Evolutionary conservation across 2,329 filamentous ascomycete species (phyloP), one percentile per base, ranked within the genome.

Genomic region (Colletotrichum tofieldiae): DNA sequence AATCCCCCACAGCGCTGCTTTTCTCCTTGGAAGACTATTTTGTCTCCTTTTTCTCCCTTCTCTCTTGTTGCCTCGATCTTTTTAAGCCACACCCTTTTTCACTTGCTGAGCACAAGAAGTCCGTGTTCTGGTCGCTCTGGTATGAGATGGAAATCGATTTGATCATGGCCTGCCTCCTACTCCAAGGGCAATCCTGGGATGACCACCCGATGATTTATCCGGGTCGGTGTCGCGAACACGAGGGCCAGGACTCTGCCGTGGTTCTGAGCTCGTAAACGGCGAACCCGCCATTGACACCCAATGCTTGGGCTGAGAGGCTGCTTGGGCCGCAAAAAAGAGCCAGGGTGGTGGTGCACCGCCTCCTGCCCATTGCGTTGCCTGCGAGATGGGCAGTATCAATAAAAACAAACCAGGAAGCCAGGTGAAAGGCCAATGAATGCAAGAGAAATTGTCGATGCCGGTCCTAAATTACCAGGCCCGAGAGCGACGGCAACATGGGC

Each of bases 371-470:
- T 70, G 69, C 65, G 59, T 70, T 55, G 59, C 73, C 72, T 77
- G 75, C 74, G 76, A 77, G 75, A 78, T 77, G 77, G 75, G 72
- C 72, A 72, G 71, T 61, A 56, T 71, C 64, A 73, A 76, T 72
- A 72, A 75, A 75, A 76, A 73, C 63, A 74, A 74, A 55, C 45
- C 29, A 65, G 70, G 59, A 43, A 55, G 35, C 35, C 14, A 65
- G 59, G 70, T 69, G 59, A 65, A 45, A 65, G 12, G 9, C 70
- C 70, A 72, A 72, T 72, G 70, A 56, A 62, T 59, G 66, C 26
- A n/a, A 18, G 47, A 20, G 59, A 70, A 61, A 65, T 55, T 55
- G 60, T 23, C 54, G 60, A 61, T 70, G 65, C 39, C 66, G 66
- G 65, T 29, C 54, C 4, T 45, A 26, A 55, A 60, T 60, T 55